A percentile compares a stretch with the other conserved stretches of the same genome.
phyloP scores from a whole-genome alignment of 352 stramenopile genomes.

The Pythium volutum region DNA sequence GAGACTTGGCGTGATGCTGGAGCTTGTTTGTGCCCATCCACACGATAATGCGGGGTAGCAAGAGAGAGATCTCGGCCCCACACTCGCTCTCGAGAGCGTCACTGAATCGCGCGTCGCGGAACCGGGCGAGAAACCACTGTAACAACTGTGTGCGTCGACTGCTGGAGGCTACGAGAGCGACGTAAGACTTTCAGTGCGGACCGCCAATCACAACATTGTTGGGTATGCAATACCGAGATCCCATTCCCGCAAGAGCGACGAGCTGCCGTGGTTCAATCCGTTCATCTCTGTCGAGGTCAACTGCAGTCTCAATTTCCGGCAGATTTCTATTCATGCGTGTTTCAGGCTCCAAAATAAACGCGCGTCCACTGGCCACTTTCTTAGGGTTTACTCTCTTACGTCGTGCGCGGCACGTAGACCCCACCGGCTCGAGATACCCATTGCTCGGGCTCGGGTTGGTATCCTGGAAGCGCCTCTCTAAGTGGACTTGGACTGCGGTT shows the following conservation, averaged over 20 bases:
- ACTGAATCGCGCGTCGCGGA: constrained; percentile 12
- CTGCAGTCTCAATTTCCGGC: too few species aligned
- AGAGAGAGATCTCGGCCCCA: constrained; percentile 43
- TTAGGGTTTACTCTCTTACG: neutral
- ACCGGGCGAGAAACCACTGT: constrained; percentile 43
- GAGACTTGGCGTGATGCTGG: neutral
- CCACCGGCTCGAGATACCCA: constrained; percentile 80
- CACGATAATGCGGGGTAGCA: constrained; percentile 55
- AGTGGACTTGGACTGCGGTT: constrained; percentile 72
- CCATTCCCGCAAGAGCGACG: constrained; percentile 54
- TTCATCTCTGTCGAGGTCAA: constrained; percentile 26
- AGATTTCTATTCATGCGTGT: neutral
- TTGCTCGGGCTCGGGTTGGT: constrained; percentile 57
- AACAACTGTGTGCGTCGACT: constrained; percentile 52
- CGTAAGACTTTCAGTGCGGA: neutral
- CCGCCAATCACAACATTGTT: neutral
- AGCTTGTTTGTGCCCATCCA: constrained; percentile 60
- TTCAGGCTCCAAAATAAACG: neutral
- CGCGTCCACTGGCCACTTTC: neutral
- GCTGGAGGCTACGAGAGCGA: constrained; percentile 34
- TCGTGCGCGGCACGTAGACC: constrained; percentile 69
- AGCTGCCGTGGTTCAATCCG: neutral
- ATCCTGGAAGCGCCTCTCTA: constrained; percentile 54
- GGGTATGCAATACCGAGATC: constrained; percentile 46
- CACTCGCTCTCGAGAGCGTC: constrained; percentile 41